Conservation (phyloP, 192 early-diverging fungal genomes). For the Oehlia diaphana region DNA sequence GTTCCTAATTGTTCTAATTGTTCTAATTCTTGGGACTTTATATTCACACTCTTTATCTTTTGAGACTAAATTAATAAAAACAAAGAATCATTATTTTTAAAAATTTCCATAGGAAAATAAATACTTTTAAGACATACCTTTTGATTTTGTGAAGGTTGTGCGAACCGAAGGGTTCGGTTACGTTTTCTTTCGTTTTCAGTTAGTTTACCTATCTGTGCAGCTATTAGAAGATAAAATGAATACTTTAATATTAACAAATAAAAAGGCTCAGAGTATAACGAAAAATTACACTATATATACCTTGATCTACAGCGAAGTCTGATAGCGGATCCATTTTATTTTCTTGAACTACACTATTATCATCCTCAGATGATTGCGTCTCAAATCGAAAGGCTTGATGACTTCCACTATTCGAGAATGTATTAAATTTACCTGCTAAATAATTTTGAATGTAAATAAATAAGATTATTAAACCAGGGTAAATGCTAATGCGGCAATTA, state of each 20-base stretch:
- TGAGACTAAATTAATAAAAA: background rate
- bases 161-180: background rate
- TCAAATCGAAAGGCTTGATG: background rate
- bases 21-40: background rate
- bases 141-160: background rate
- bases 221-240: background rate
- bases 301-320: background rate
- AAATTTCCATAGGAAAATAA: background rate
- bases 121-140: background rate
- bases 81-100: background rate
- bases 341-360: background rate
- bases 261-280: background rate
- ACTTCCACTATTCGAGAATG: background rate
- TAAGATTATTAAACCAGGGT: background rate
- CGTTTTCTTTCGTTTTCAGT: background rate
- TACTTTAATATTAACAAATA: background rate
- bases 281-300: background rate
- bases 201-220: background rate
- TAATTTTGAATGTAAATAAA: background rate
- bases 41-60: background rate
- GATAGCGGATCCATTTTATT: background rate
- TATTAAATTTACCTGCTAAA: background rate
- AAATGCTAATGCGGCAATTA: background rate
- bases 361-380: background rate
- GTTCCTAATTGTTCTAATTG: background rate